Conservation (phyloP, 2,329 filamentous ascomycete species). For the Alternaria ventricosa region DNA sequence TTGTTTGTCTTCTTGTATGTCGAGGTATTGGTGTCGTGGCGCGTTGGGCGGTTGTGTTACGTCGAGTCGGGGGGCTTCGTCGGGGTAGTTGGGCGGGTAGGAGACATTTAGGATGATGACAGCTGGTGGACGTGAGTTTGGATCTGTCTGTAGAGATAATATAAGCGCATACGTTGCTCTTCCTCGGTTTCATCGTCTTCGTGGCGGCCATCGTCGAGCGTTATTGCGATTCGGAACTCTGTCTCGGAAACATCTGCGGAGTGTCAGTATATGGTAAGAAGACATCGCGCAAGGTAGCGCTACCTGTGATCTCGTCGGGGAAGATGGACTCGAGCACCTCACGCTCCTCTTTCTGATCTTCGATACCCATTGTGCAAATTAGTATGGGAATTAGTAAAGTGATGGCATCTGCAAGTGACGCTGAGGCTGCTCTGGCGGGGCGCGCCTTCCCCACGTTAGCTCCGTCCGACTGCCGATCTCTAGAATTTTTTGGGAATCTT, state of each 20-base stretch:
- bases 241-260: conserved; percentile 82
- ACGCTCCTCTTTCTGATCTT: conserved; percentile 94
- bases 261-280: conserved; percentile 19
- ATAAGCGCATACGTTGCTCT: conserved; percentile 53
- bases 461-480: conserved; percentile 27
- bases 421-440: conserved; percentile 29
- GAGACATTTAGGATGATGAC: conserved; percentile 81
- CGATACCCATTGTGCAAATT: conserved; percentile 57
- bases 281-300: neutral
- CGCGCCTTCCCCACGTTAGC: conserved; percentile 33
- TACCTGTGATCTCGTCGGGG: conserved; percentile 94
- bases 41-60: conserved; percentile 76
- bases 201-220: conserved; percentile 71
- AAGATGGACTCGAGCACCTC: conserved; percentile 99
- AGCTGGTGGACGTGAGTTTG: conserved; percentile 49
- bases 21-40: conserved; percentile 74
- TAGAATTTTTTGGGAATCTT: conserved; percentile 28
- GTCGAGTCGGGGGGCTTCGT: conserved; percentile 83
- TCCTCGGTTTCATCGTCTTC: conserved; percentile 65
- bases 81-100: conserved; percentile 90
- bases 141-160: neutral
- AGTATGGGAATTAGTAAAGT: conserved; percentile 7
- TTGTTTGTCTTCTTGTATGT: conserved; percentile 79
- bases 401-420: conserved; percentile 12
- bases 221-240: conserved; percentile 84